These are phyloP conservation scores for Calonectria multiphialidica DNA, from an alignment of 2,329 filamentous ascomycete genomes.

Conservation along the genomic window DNA sequence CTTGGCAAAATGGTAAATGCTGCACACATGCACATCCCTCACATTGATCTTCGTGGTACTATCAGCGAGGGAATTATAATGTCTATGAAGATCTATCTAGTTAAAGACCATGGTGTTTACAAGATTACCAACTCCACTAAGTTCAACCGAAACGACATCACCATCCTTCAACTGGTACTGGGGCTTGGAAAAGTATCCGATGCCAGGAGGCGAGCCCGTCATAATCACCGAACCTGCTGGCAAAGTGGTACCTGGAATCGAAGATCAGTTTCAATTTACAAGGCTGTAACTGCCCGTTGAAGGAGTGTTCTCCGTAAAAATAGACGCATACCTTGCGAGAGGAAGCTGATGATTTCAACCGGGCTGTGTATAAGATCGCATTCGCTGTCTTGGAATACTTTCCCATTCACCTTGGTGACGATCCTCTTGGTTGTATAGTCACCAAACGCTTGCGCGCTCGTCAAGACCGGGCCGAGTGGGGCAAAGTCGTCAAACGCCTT, in stretches of 20 bases:
- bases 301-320: background rate
- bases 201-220: background rate
- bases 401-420: background rate
- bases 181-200: background rate
- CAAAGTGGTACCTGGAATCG: background rate
- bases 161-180: background rate
- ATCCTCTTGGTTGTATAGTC: background rate
- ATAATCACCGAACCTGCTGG: background rate
- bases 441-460: background rate
- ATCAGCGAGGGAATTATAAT: background rate
- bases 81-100: background rate
- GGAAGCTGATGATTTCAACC: background rate
- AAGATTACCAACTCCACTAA: background rate
- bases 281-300: too few relatives aligned
- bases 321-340: background rate
- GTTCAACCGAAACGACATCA: background rate
- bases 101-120: background rate
- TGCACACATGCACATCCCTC: too few relatives aligned
- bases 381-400: background rate
- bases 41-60: too few relatives aligned
- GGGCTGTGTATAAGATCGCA: background rate
- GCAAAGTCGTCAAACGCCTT: background rate
- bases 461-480: background rate
- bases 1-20: too few relatives aligned
- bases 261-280: background rate